A percentile compares a stretch with the other conserved stretches of the same genome.
phyloP scores from a whole-genome alignment of 2,329 filamentous ascomycete species.

The Fusarium miscanthi region DNA sequence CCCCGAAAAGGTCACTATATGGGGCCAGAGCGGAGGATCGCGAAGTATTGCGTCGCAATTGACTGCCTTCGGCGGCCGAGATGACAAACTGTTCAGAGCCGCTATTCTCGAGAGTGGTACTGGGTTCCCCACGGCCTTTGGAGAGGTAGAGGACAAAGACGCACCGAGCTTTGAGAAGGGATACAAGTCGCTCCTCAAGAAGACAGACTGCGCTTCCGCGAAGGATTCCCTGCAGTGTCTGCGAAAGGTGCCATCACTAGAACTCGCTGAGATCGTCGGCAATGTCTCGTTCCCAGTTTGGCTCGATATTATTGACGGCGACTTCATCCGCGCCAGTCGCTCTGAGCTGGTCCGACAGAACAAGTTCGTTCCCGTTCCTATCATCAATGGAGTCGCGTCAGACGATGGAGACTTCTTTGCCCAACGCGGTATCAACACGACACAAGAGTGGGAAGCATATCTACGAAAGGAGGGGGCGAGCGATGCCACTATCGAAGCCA shows the following conservation, averaged over 20 bases:
- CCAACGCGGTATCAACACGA: slow-evolving; percentile 21
- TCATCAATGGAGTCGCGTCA: slow-evolving; percentile 11
- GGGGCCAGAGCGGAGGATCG: slow-evolving; percentile 34
- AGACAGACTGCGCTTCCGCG: neutral
- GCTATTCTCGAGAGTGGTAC: slow-evolving; percentile 32
- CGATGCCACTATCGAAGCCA: neutral
- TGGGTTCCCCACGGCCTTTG: slow-evolving; percentile 22
- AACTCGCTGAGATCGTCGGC: slow-evolving; percentile 14
- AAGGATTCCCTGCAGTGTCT: slow-evolving; percentile 21
- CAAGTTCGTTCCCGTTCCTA: slow-evolving; percentile 15
- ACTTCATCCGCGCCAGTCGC: slow-evolving; percentile 22
- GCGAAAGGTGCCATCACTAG: slow-evolving; percentile 17
- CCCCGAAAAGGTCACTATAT: slow-evolving; percentile 18
- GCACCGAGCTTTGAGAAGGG: slow-evolving; percentile 10
- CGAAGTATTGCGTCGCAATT: slow-evolving; percentile 26
- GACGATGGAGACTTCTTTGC: slow-evolving; percentile 29
- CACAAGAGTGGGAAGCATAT: slow-evolving; percentile 24
- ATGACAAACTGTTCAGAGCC: slow-evolving; percentile 25
- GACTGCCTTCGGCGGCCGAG: slow-evolving; percentile 18
- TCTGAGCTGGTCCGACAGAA: slow-evolving; percentile 13
- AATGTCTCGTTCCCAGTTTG: slow-evolving; percentile 28
- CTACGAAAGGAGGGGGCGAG: slow-evolving; percentile 10
- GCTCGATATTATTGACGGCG: slow-evolving; percentile 21
- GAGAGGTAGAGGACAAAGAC: neutral
- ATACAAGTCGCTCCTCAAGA: slow-evolving; percentile 4